phyloP scores from a whole-genome alignment of 805 yeast species.

The Suhomyces sp. region DNA sequence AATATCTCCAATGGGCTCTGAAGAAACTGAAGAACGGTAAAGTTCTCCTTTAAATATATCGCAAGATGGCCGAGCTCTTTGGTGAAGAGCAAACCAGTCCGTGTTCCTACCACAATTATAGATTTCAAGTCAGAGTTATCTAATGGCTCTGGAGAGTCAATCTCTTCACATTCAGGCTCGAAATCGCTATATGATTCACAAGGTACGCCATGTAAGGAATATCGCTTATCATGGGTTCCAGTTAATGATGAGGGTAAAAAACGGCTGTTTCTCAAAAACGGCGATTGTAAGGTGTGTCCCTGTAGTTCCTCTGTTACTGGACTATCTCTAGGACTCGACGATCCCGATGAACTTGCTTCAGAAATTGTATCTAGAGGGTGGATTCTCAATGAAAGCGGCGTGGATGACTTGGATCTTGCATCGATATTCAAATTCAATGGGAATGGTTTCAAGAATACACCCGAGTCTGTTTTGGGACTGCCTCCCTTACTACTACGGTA shows the following conservation, averaged over 20 bases:
- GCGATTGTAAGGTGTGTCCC: background rate
- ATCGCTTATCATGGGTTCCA: background rate
- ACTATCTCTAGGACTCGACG: background rate
- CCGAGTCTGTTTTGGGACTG: background rate
- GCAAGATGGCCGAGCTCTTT: background rate
- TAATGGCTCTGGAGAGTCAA: background rate
- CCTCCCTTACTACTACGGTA: background rate
- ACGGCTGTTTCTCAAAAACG: background rate
- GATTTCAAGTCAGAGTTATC: background rate
- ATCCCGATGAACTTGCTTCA: background rate
- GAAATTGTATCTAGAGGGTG: background rate
- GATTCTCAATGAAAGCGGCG: background rate
- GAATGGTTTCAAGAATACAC: conserved; percentile 14
- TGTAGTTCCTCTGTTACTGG: background rate
- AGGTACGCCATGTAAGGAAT: background rate
- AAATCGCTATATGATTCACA: background rate
- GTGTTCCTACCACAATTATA: background rate
- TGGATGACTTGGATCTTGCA: background rate
- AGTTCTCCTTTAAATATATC: background rate
- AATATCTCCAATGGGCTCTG: background rate
- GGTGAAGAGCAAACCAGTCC: background rate
- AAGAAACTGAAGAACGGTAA: background rate
- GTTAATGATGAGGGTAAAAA: background rate
- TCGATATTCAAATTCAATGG: conserved; percentile 14
- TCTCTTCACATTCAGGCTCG: background rate